A percentile compares a stretch with the other conserved stretches of the same genome.
Conservation (phyloP, 2,329 filamentous ascomycete species). For the Alternaria postmessia region DNA sequence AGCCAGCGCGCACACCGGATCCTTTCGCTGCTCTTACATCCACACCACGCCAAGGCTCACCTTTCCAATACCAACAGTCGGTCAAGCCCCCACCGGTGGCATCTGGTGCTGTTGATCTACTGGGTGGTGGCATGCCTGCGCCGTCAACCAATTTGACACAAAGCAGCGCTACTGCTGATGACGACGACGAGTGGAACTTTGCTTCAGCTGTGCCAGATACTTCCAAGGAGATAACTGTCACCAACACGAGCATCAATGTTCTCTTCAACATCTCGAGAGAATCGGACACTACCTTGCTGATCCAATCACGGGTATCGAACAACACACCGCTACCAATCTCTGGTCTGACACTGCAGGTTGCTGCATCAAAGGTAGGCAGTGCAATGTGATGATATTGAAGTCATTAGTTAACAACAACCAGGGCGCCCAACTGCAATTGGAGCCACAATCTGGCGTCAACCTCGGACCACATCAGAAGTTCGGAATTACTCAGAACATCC, state of each 20-base stretch:
- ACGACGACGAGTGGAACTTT: conserved; percentile 97
- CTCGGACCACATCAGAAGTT: conserved; percentile 75
- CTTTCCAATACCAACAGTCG: conserved; percentile 59
- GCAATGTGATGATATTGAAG: not conserved
- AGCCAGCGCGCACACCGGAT: conserved; percentile 55
- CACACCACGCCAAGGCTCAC: conserved; percentile 59
- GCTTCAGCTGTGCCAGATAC: conserved; percentile 81
- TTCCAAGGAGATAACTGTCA: conserved; percentile 72
- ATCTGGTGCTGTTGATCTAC: conserved; percentile 45
- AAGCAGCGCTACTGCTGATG: conserved; percentile 69
- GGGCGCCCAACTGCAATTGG: conserved; percentile 82
- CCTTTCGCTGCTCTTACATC: conserved; percentile 68
- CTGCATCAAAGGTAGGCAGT: conserved; percentile 81
- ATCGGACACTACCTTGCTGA: conserved; percentile 66
- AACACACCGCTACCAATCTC: conserved; percentile 73
- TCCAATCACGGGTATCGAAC: conserved; percentile 86
- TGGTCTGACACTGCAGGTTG: conserved; percentile 88
- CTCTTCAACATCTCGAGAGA: conserved; percentile 74
- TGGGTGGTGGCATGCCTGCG: conserved; percentile 43
- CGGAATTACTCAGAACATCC: conserved; percentile 83
- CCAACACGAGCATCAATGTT: conserved; percentile 74
- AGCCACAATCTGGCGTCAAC: conserved; percentile 82
- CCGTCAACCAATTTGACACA: conserved; percentile 39
- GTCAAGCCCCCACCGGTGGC: conserved; percentile 47
- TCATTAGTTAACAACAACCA: conserved; percentile 49